Percentiles rank a stretch among this genome's conserved stretches.
phyloP scores from a whole-genome alignment of 2,329 filamentous ascomycete species.

The Calonectria naviculata region DNA sequence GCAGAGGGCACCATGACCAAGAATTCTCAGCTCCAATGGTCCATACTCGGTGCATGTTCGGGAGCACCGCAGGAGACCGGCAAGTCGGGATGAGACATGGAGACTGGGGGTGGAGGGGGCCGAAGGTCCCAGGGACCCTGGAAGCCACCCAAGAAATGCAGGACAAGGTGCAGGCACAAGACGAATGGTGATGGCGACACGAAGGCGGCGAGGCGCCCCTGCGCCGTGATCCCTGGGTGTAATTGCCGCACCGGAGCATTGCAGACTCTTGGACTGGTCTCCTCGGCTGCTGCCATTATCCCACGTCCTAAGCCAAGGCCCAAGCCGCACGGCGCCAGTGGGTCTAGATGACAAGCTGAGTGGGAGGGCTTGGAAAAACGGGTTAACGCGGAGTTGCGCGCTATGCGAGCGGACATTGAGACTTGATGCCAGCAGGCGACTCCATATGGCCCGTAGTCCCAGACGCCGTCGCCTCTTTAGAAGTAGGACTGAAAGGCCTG shows the following conservation, averaged over 20 bases:
- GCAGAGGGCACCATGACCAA: not conserved
- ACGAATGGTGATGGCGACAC: conserved; percentile 8
- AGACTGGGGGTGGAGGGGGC: not conserved
- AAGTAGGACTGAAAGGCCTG: not conserved
- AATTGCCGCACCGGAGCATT: conserved; percentile 36
- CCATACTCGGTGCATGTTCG: not conserved
- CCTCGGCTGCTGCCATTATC: conserved; percentile 8
- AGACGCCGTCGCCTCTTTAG: not conserved
- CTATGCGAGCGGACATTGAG: conserved; percentile 8
- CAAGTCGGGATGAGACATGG: not conserved
- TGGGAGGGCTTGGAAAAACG: conserved; percentile 27
- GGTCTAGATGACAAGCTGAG: conserved; percentile 25
- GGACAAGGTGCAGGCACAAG: not conserved
- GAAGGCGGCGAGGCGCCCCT: conserved; percentile 18
- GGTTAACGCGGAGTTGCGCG: conserved; percentile 34
- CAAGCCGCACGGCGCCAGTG: conserved; percentile 28
- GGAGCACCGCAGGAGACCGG: not conserved
- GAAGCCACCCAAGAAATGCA: conserved; percentile 6
- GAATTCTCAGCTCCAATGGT: not conserved
- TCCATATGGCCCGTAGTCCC: conserved; percentile 20
- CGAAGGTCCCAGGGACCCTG: not conserved
- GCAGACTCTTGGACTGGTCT: not conserved
- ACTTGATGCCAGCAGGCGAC: conserved; percentile 21
- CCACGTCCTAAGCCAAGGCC: conserved; percentile 16
- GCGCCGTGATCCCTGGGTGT: conserved; percentile 17